Evolutionary conservation across 2,329 filamentous ascomycete species (phyloP), one percentile per base, ranked within the genome.

Genomic region (Alternaria metachromatica): DNA sequence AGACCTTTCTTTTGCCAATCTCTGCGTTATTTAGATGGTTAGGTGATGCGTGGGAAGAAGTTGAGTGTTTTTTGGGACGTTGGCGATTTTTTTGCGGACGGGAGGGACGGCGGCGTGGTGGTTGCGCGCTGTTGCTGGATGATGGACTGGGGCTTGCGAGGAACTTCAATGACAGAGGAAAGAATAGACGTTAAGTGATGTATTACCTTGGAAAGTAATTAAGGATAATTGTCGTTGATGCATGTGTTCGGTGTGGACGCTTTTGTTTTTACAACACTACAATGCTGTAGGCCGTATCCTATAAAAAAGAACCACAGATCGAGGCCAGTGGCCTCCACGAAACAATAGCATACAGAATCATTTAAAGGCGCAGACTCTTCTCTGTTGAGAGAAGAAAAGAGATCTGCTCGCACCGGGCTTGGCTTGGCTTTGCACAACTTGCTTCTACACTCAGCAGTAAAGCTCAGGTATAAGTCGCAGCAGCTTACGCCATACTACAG

Each of bases 1-100:
- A 69, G 66, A 69, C 67, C 67, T 69, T 49, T 15, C 44, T 49
- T 60, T 49, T 54, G 18, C 43, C 43, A 13, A 45, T 20, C 43
- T 21, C 0, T 13, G 43, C 5, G 20, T 45, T n/a, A 18, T 41
- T 11, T 11, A 6, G 2, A 11, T 15, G 5, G 37, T 3, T 41
- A 4, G 15, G 9, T 41, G 37, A 41, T 41, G 37, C 37, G 15
- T 11, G n/a, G 4, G 37, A 41, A 41, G 15, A 18, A 41, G 9
- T 2, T 11, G 5, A 1, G n/a, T 41, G 7, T 0, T 37, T 5
- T 37, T n/a, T 2, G 15, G 33, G 9, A 1, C 3, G 37, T 41
- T 18, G 37, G 37, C 1, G 37, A 18, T 6, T 48, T 55, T 43
- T 62, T 18, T 25, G 26, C 41, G 9, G 37, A 10, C 37, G 8